Conservation (phyloP, 139 green algal species). For the Yamagishiella unicocca region DNA sequence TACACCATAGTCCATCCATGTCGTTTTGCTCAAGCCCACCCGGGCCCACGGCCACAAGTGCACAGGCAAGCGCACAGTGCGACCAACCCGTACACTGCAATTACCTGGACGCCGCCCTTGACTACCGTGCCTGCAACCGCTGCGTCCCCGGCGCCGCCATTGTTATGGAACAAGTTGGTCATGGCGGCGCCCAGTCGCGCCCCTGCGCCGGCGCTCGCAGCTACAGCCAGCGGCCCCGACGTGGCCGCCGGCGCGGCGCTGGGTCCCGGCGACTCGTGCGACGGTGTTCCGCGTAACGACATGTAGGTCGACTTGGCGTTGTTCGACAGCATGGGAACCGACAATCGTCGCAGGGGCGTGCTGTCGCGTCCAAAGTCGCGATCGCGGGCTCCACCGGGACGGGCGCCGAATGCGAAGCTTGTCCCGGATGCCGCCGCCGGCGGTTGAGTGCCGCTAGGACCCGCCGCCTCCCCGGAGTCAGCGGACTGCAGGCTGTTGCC, state of each 20-base stretch:
- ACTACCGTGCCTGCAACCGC: neutral
- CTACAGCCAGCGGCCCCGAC: constrained; percentile 6
- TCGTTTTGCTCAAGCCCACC: too few relatives aligned
- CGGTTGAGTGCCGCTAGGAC: neutral
- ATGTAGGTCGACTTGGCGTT: constrained; percentile 18
- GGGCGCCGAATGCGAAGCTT: neutral
- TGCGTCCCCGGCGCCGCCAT: neutral
- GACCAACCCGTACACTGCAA: too few relatives aligned
- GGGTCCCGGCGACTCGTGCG: neutral
- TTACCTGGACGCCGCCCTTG: neutral
- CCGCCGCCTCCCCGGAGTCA: neutral
- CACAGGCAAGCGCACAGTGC: too few relatives aligned
- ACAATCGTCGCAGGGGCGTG: constrained; percentile 28
- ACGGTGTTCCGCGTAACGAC: neutral
- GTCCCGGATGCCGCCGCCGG: neutral
- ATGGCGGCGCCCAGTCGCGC: neutral
- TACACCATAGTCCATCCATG: too few relatives aligned
- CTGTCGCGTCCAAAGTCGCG: neutral
- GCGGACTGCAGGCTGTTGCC: constrained; percentile 16
- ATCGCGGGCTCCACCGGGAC: neutral
- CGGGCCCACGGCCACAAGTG: neutral
- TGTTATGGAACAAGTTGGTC: neutral
- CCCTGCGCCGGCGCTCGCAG: neutral
- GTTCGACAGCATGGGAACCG: constrained; percentile 6
- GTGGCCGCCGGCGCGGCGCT: neutral